Evolutionary conservation across 176 grass and related monocot species (phyloP), one percentile per base, ranked within the genome.

Genomic region (Chloris gayana): DNA sequence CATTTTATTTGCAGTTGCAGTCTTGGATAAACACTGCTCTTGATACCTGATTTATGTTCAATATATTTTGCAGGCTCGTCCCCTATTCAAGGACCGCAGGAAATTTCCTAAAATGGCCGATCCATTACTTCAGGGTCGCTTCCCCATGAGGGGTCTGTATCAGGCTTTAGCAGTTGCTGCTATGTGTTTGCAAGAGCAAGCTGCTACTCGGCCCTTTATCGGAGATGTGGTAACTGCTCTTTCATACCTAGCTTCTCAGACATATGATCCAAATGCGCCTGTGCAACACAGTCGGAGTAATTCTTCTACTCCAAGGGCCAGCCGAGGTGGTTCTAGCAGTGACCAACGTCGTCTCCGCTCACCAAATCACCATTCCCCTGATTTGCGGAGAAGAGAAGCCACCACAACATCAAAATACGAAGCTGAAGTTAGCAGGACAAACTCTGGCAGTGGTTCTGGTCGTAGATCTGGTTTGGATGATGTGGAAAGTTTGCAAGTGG

Each of bases 141-240:
- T 89, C 79, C 97, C 97, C 25, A 96, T 89, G 93, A 88, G 93
- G 69, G 93, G 97, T 31, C 76, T 99, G 46, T 99, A 99, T 82
- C 97, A 99, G 76, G 97, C 97, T 70, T 74, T 99, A 65, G 97
- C 93, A 29, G 88, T 99, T 88, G 97, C 97, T 24, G 97, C 97
- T 51, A 99, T 99, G 97, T 96, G 97, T 91, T 93, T 99, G 70
- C 97, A 99, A 66, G 93, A 99, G 82, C 97, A 99, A 86, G 89
- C 93, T 77, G 82, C 93, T 61, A 96, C 91, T 80, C 84, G 97
- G n/a, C 97, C 97, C 76, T 90, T 93, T 42, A 93, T 99, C 82
- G 97, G 91, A 70, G 97, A 99, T 82, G 93, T 99, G n/a, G 97
- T 96, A 56, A 96, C 93, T 11, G 97, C 97, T 64, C 91, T 99